These are phyloP conservation scores for Cercospora berteroae DNA, from an alignment of 2,329 filamentous ascomycete species.

Conservation along the genomic window DNA sequence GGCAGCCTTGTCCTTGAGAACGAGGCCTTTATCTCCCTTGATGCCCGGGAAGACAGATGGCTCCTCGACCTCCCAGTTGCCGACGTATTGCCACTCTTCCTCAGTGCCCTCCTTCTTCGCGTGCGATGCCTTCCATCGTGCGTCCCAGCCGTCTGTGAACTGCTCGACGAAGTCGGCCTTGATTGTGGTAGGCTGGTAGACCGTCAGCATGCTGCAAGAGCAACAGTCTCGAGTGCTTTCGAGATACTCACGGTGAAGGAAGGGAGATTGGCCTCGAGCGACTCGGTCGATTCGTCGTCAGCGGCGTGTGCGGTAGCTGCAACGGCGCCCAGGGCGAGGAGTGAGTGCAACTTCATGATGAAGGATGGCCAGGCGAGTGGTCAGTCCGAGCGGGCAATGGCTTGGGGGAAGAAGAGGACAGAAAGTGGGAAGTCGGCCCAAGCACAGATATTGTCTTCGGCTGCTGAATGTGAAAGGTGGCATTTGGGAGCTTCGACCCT, in stretches of 20 bases:
- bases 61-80: conserved; percentile 96
- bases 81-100: conserved; percentile 91
- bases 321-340: conserved; percentile 17
- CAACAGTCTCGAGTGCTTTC: not conserved
- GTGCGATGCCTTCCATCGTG: conserved; percentile 88
- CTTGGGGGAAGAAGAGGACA: conserved; percentile 8
- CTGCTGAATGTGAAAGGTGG: conserved; percentile 5
- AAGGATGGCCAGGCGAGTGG: not conserved
- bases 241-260: conserved; percentile 25
- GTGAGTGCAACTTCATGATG: conserved; percentile 20
- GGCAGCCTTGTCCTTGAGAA: conserved; percentile 95
- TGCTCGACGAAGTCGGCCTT: conserved; percentile 97
- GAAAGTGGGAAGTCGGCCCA: not conserved
- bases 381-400: conserved; percentile 6
- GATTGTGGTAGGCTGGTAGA: conserved; percentile 72
- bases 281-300: conserved; percentile 18
- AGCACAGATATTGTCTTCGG: conserved; percentile 4
- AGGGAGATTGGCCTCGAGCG: conserved; percentile 24
- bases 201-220: not conserved
- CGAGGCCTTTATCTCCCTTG: conserved; percentile 91
- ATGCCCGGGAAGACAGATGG: conserved; percentile 86
- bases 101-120: conserved; percentile 95
- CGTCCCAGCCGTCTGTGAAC: conserved; percentile 95
- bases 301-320: conserved; percentile 20
- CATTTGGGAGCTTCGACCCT: conserved; percentile 7